Evolutionary conservation across 371 early-diverging fungal species (phyloP).

Genomic region (Mucor indicus): DNA sequence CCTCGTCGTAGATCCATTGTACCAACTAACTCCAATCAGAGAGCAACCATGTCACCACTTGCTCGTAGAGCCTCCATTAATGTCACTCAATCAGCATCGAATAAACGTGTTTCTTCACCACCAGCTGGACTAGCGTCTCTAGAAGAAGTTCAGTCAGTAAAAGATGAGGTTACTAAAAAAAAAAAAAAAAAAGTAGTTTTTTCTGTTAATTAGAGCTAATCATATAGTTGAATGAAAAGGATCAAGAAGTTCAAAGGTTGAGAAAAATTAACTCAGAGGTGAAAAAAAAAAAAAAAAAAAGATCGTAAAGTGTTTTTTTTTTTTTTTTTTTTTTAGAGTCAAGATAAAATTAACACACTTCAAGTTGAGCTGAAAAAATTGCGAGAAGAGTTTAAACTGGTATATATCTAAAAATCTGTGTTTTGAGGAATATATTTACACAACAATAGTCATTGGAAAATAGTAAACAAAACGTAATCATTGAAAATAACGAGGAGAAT

Average conservation of each 20-base stretch:
- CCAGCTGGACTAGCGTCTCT: slow-evolving; percentile 14
- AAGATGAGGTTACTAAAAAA: slow-evolving; percentile 23
- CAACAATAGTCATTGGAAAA: no score
- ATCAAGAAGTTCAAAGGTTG: slow-evolving; percentile 24
- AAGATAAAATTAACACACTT: neutral
- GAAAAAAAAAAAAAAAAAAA: slow-evolving; percentile 8
- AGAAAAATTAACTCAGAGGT: slow-evolving; percentile 16
- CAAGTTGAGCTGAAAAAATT: no score
- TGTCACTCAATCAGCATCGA: slow-evolving; percentile 1
- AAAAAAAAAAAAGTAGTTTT: neutral
- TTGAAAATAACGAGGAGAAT: no score
- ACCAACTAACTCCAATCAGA: slow-evolving; percentile 14
- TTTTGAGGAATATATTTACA: no score
- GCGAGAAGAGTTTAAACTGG: no score
- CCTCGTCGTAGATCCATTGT: slow-evolving; percentile 30
- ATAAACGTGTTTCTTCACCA: slow-evolving; percentile 19
- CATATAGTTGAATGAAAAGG: slow-evolving; percentile 19
- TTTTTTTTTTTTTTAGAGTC: neutral
- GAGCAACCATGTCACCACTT: slow-evolving; percentile 15
- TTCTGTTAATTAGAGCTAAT: slow-evolving; percentile 11
- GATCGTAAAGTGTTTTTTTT: neutral
- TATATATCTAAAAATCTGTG: no score
- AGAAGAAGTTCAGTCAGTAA: slow-evolving; percentile 23
- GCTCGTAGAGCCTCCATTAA: slow-evolving; percentile 19
- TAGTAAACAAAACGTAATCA: no score